Evolutionary conservation across 257 asterid species (phyloP).

Genomic region (Lithospermum erythrorhizon): DNA sequence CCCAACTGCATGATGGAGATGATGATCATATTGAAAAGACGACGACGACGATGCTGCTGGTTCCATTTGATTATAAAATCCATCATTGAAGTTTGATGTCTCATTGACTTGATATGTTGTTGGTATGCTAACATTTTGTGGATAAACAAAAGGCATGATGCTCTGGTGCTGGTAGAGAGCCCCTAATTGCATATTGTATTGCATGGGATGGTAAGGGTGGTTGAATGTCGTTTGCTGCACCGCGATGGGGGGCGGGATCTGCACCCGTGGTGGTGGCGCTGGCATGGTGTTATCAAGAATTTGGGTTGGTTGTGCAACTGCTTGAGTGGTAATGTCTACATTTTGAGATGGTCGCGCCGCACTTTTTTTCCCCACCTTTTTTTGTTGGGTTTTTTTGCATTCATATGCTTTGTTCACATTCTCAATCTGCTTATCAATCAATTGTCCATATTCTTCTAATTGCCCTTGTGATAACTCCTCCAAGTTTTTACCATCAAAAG

Average conservation of each 20-base stretch:
- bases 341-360: neutral
- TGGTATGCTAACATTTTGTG: neutral
- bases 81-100: neutral
- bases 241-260: neutral
- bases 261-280: neutral
- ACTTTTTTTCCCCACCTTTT: neutral
- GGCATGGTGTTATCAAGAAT: neutral
- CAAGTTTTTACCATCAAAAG: neutral
- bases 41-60: neutral
- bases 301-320: neutral
- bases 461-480: neutral
- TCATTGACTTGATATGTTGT: neutral
- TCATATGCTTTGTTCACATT: neutral
- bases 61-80: neutral
- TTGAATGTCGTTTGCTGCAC: neutral
- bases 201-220: neutral
- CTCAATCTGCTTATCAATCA: slow-evolving; percentile 1
- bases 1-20: neutral
- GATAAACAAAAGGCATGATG: neutral
- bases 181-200: neutral
- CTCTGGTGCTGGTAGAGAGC: neutral
- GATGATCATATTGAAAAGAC: neutral
- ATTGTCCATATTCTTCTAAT: neutral
- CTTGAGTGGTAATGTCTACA: neutral
- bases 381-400: neutral